Conservation (phyloP, 139 green algal genomes). For the Coelastrella sp. region DNA sequence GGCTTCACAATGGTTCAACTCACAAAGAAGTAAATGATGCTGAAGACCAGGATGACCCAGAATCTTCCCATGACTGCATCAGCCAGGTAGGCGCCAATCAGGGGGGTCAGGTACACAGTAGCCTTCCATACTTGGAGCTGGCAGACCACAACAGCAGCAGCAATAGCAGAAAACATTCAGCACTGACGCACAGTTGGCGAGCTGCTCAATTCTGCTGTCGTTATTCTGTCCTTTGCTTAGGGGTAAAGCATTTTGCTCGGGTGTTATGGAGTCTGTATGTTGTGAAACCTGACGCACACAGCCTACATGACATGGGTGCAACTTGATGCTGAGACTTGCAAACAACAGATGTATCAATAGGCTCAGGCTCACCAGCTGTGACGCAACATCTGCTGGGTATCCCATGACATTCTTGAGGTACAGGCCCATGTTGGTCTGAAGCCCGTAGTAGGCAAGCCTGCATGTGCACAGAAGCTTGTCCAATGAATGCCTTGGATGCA, state of each 20-base stretch:
- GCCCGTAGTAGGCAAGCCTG: slow-evolving; percentile 48
- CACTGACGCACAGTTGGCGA: too few species aligned
- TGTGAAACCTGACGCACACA: too few species aligned
- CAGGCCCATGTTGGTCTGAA: slow-evolving; percentile 79
- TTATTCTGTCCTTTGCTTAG: background rate
- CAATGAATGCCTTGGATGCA: too few species aligned
- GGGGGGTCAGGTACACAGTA: slow-evolving; percentile 88
- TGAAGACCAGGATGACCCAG: slow-evolving; percentile 91
- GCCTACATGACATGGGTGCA: too few species aligned
- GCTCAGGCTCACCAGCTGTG: slow-evolving; percentile 26
- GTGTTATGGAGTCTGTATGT: too few species aligned
- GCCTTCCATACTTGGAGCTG: slow-evolving; percentile 58
- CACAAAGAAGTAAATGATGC: slow-evolving; percentile 69
- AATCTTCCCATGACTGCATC: slow-evolving; percentile 88
- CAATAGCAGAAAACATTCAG: too few species aligned
- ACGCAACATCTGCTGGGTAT: slow-evolving; percentile 40
- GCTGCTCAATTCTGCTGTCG: too few species aligned
- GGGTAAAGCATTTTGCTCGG: background rate
- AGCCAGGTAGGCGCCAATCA: slow-evolving; percentile 88
- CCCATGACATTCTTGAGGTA: slow-evolving; percentile 42
- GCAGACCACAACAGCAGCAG: too few species aligned
- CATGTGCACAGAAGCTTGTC: too few species aligned
- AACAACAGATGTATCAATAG: too few species aligned
- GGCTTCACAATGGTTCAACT: background rate
- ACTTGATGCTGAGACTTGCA: too few species aligned